A percentile compares a stretch with the other conserved stretches of the same genome.
Evolutionary conservation across 176 grass and related monocot genomes (phyloP).

Genomic region (Miscanthus lutarioriparius): DNA sequence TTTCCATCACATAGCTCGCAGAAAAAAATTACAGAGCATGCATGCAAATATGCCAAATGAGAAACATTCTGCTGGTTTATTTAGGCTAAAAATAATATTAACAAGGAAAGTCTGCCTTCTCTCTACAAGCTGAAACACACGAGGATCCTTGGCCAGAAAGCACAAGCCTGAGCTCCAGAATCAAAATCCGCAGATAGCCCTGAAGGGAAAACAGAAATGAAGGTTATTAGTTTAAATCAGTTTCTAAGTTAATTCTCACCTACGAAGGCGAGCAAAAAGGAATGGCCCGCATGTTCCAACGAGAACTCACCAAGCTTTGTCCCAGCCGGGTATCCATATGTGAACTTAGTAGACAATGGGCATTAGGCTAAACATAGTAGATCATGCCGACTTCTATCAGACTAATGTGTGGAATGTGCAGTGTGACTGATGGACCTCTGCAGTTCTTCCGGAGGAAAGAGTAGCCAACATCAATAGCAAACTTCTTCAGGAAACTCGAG

Average conservation of each 20-base stretch:
- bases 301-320: slow-evolving; percentile 40
- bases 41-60: slow-evolving; percentile 30
- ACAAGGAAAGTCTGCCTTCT: slow-evolving; percentile 30
- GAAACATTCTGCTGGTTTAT: slow-evolving; percentile 30
- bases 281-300: background rate
- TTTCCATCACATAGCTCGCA: slow-evolving; percentile 30
- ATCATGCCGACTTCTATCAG: slow-evolving; percentile 99
- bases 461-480: slow-evolving; percentile 86
- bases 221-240: background rate
- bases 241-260: background rate
- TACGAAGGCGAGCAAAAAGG: background rate
- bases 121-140: slow-evolving; percentile 25
- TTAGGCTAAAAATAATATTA: slow-evolving; percentile 35
- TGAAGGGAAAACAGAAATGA: background rate
- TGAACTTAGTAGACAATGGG: background rate
- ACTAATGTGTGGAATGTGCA: slow-evolving; percentile 96
- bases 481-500: slow-evolving; percentile 79
- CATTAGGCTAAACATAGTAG: slow-evolving; percentile 75
- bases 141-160: background rate
- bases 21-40: slow-evolving; percentile 31
- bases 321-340: slow-evolving; percentile 24
- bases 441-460: slow-evolving; percentile 96
- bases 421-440: slow-evolving; percentile 78
- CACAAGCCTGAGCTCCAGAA: background rate
- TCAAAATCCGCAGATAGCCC: slow-evolving; percentile 14